phyloP scores from a whole-genome alignment of 2,329 filamentous ascomycete genomes.

The Achaetomium macrosporum region DNA sequence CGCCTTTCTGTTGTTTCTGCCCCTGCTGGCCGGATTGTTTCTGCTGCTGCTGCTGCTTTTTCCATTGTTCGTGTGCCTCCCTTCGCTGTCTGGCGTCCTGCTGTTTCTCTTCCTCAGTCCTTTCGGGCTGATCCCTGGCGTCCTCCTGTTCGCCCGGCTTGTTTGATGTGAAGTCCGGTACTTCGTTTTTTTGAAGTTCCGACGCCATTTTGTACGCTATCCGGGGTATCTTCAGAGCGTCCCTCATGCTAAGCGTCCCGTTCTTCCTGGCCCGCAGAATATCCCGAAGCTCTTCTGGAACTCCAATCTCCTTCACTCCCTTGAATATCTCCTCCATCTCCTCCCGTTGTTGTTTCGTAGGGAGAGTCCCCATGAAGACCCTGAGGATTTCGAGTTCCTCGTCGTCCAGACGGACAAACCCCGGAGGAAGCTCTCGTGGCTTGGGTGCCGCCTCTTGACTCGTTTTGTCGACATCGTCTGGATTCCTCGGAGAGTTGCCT shows the following conservation, averaged over 20 bases:
- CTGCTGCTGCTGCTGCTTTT: slow-evolving; percentile 20
- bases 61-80: slow-evolving; percentile 15
- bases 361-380: slow-evolving; percentile 57
- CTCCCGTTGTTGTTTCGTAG: slow-evolving; percentile 46
- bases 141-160: slow-evolving; percentile 18
- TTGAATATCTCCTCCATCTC: slow-evolving; percentile 55
- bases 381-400: slow-evolving; percentile 44
- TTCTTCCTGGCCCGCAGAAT: slow-evolving; percentile 54
- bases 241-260: slow-evolving; percentile 33
- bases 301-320: slow-evolving; percentile 60
- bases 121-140: slow-evolving; percentile 20
- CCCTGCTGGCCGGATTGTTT: slow-evolving; percentile 18
- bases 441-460: background rate
- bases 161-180: slow-evolving; percentile 24
- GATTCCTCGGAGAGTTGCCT: slow-evolving; percentile 5
- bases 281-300: slow-evolving; percentile 62
- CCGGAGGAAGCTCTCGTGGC: slow-evolving; percentile 33
- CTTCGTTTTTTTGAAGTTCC: slow-evolving; percentile 25
- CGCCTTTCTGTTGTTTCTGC: slow-evolving; percentile 24
- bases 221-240: slow-evolving; percentile 54
- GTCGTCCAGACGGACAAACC: slow-evolving; percentile 43
- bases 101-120: slow-evolving; percentile 9
- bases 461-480: slow-evolving; percentile 1
- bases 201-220: slow-evolving; percentile 52
- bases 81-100: slow-evolving; percentile 10